phyloP scores from a whole-genome alignment of 2,329 filamentous ascomycete species.

The Diaporthe capsici region DNA sequence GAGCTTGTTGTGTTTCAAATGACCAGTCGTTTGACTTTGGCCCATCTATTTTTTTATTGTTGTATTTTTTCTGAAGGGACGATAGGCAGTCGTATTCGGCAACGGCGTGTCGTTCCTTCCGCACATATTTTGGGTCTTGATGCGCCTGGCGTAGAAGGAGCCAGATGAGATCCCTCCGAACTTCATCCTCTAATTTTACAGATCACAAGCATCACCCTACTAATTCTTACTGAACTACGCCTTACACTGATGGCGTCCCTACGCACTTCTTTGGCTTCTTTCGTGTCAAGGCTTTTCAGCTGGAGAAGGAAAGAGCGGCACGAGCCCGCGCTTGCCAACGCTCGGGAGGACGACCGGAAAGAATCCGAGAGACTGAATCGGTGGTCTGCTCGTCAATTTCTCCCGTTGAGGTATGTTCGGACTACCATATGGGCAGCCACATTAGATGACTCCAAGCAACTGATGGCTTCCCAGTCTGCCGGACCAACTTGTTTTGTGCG shows the following conservation, averaged over 20 bases:
- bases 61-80: not conserved
- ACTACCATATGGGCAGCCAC: not conserved
- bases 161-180: not conserved
- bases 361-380: constrained; percentile 4
- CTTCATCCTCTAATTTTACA: not conserved
- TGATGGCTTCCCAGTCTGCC: constrained; percentile 18
- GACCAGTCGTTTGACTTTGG: not conserved
- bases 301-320: not conserved
- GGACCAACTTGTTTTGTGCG: constrained; percentile 10
- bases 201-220: not conserved
- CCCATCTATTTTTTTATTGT: not conserved
- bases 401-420: not conserved
- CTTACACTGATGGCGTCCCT: not conserved
- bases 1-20: constrained; percentile 24
- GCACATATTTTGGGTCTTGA: not conserved
- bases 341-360: not conserved
- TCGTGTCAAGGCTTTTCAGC: not conserved
- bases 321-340: not conserved
- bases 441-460: too few relatives aligned
- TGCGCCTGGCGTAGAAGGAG: not conserved
- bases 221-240: too few relatives aligned
- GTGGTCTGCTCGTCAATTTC: not conserved
- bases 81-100: not conserved
- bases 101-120: constrained; percentile 4
- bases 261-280: not conserved